These are phyloP conservation scores for Colletotrichum cuscutae DNA, from an alignment of 2,329 filamentous ascomycete species.

Conservation along the genomic window DNA sequence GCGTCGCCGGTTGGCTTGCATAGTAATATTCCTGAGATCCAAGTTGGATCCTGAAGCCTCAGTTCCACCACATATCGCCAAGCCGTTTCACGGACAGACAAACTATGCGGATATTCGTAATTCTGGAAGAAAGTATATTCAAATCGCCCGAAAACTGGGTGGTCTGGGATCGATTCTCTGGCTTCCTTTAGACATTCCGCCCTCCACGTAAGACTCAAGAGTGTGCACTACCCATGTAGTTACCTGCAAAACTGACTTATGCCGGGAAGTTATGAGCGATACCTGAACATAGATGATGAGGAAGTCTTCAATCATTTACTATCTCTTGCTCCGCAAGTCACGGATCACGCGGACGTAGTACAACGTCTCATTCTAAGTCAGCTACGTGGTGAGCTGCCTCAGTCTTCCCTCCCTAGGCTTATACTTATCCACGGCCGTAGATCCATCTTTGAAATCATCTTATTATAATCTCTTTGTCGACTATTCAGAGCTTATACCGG, in stretches of 20 bases:
- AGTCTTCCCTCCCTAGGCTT: neutral
- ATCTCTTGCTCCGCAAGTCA: slow-evolving; percentile 33
- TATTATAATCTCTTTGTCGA: slow-evolving; percentile 40
- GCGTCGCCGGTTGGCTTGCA: slow-evolving; percentile 42
- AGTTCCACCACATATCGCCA: slow-evolving; percentile 37
- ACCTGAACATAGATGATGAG: slow-evolving; percentile 47
- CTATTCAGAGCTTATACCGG: slow-evolving; percentile 41
- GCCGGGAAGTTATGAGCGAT: slow-evolving; percentile 44
- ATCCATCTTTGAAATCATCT: slow-evolving; percentile 10
- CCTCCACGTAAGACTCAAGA: slow-evolving; percentile 47
- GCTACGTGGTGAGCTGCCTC: slow-evolving; percentile 3
- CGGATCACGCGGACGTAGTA: slow-evolving; percentile 37
- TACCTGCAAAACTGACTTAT: neutral
- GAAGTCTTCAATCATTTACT: slow-evolving; percentile 42
- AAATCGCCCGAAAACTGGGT: slow-evolving; percentile 43
- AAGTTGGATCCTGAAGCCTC: slow-evolving; percentile 38
- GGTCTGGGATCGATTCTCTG: slow-evolving; percentile 44
- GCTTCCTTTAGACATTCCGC: slow-evolving; percentile 44
- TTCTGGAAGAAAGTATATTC: slow-evolving; percentile 47
- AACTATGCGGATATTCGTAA: slow-evolving; percentile 43
- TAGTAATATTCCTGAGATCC: slow-evolving; percentile 44
- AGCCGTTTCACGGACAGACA: slow-evolving; percentile 35
- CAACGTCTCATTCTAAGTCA: slow-evolving; percentile 38
- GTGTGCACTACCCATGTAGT: neutral
- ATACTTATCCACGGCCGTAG: neutral